Percentiles rank a stretch among this genome's conserved stretches.
Conservation (phyloP, 2,329 filamentous ascomycete genomes). For the Alternaria sp. region DNA sequence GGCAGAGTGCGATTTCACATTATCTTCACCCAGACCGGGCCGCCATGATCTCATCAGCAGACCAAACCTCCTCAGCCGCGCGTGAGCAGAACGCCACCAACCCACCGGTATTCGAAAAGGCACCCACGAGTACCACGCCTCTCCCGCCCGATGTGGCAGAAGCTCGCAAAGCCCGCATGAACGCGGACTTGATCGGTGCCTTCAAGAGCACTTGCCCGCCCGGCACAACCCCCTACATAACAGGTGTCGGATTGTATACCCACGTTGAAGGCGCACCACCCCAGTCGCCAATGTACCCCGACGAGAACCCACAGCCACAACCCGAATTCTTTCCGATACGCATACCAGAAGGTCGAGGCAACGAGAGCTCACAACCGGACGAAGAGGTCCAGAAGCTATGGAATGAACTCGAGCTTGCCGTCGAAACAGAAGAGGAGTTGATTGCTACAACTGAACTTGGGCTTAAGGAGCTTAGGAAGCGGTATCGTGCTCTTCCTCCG, state of each 20-base stretch:
- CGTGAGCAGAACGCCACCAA: background rate
- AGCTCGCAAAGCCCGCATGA: constrained; percentile 23
- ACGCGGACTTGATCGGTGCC: constrained; percentile 25
- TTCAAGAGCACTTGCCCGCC: constrained; percentile 6
- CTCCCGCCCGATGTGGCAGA: constrained; percentile 16
- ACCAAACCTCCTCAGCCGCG: background rate
- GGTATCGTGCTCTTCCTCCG: background rate
- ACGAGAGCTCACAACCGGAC: background rate
- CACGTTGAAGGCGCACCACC: constrained; percentile 20
- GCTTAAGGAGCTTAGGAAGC: constrained; percentile 1
- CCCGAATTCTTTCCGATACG: constrained; percentile 4
- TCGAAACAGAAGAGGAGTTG: background rate
- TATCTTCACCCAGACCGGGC: background rate
- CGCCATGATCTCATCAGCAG: background rate
- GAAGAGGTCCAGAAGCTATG: background rate
- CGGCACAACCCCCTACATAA: constrained; percentile 11
- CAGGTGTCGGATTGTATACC: constrained; percentile 37
- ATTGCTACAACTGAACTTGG: background rate
- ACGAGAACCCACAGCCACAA: background rate
- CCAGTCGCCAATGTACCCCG: background rate
- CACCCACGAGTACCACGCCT: background rate
- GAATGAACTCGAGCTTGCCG: background rate
- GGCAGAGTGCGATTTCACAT: background rate
- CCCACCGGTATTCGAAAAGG: background rate
- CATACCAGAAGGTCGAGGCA: background rate